phyloP scores from a whole-genome alignment of 495 filamentous ascomycete genomes.

The Cenococcum geophilum region DNA sequence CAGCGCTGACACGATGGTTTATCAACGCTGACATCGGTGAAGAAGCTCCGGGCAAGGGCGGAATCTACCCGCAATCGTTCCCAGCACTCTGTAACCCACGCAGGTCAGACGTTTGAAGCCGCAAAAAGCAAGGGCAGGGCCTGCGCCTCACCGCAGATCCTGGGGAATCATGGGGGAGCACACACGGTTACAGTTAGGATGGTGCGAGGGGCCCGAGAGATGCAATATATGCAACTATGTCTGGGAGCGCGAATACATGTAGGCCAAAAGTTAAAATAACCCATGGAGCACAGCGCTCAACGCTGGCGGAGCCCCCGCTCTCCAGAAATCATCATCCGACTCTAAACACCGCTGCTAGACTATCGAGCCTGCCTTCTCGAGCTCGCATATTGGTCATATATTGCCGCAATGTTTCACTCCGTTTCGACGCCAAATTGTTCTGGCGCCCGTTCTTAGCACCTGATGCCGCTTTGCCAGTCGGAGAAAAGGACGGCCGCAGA shows the following conservation, averaged over 20 bases:
- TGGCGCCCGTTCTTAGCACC: constrained; percentile 4
- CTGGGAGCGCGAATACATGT: neutral
- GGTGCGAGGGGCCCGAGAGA: too few species aligned
- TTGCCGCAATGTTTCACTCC: neutral
- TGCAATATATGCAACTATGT: too few species aligned
- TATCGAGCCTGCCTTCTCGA: neutral
- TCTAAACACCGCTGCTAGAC: neutral
- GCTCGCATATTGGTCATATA: neutral
- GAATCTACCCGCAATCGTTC: neutral
- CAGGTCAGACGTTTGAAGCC: constrained; percentile 10
- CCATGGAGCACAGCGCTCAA: neutral
- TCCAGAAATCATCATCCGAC: too few species aligned
- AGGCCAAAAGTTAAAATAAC: neutral
- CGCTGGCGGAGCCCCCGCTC: neutral
- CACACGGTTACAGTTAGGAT: neutral
- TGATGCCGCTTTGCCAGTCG: constrained; percentile 1
- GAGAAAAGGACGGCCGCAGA: neutral
- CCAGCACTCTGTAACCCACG: neutral
- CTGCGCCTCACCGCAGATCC: constrained; percentile 11
- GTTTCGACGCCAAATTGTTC: constrained; percentile 3
- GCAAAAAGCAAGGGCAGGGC: constrained; percentile 11
- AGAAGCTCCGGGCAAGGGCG: neutral
- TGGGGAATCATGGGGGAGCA: constrained; percentile 6
- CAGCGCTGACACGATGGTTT: neutral
- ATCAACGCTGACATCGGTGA: neutral